Base-by-base conservation (phyloP, 2,329 filamentous ascomycete species). In the Chaetomiaceae sp. region DNA sequence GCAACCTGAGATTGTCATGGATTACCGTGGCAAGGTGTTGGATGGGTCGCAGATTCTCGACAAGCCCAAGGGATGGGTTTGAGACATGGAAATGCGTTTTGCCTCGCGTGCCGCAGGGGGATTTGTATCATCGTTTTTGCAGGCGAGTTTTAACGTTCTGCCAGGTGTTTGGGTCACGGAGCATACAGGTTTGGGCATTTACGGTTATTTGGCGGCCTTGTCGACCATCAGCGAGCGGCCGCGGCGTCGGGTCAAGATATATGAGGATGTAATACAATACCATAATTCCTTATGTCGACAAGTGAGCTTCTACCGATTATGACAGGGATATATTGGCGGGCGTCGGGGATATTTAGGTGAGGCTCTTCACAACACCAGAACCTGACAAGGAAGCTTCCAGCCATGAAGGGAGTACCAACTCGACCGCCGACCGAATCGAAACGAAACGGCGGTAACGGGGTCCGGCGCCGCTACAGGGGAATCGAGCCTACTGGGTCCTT, bases 31-130 rank as follows among this genome's bases (percentile, higher is more conserved):
- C 33, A 61, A 53, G 48, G 32, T 54, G 5, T 21, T 62, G 20
- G 34, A 56, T 5, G 60, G 60, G 3, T 53, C 55, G 10, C n/a
- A 54, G 42, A 43, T 62, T 21, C 48, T 61, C 5, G 57, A 56
- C 25, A 23, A 33, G 29, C 29, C 36, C n/a, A n/a, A n/a, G 30
- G n/a, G 18, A 25, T 9, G 5, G 7, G 8, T 10, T 34, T 33
- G 20, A 33, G 14, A 9, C 14, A 11, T 30, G 21, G 46, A n/a
- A n/a, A n/a, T n/a, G 40, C 18, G 16, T 18, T 48, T 9, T 5
- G 25, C 5, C 25, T 9, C 5, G 25, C 5, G 25, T 27, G 9
- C 25, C 25, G 25, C 25, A 27, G 5, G 25, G 25, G 25, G 25
- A 9, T 48, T 40, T 34, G 27, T 27, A 36, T 51, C 43, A 36